Evolutionary conservation across 2,329 filamentous ascomycete species (phyloP).

Genomic region (Aspergillus melleus): DNA sequence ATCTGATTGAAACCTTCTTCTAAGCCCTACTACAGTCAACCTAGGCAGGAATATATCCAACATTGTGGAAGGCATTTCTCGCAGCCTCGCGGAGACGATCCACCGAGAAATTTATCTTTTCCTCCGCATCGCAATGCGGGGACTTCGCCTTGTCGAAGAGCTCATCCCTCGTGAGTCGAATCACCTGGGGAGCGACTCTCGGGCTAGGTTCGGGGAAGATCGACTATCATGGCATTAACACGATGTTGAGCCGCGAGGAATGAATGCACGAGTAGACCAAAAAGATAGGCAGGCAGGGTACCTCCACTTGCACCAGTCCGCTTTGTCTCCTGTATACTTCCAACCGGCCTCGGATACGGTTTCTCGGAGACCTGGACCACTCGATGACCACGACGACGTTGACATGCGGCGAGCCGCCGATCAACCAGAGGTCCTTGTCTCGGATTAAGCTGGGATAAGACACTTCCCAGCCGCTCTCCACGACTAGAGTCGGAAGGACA

Average conservation of each 20-base stretch:
- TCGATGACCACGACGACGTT: not conserved
- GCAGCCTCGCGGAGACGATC: not conserved
- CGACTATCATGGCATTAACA: not conserved
- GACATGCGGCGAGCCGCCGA: not conserved
- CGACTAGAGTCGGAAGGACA: not conserved
- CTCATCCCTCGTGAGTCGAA: not conserved
- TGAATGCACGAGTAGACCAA: not conserved
- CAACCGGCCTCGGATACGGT: not conserved
- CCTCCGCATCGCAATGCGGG: not conserved
- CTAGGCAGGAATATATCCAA: not conserved
- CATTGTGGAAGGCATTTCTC: not conserved
- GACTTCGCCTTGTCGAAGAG: not conserved
- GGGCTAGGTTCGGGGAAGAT: not conserved
- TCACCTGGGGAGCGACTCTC: not conserved
- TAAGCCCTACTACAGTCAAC: not conserved
- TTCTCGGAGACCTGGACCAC: not conserved
- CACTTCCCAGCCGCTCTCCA: not conserved
- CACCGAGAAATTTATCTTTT: not conserved
- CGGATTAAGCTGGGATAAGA: not conserved
- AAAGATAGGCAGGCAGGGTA: not conserved
- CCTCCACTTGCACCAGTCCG: not conserved
- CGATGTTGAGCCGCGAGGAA: not conserved
- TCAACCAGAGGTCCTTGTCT: not conserved
- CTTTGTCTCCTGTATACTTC: not conserved
- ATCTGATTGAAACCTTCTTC: too few species aligned